Percentiles rank a stretch among this genome's conserved stretches.
phyloP scores from a whole-genome alignment of 345 rosid species.

The Melaleuca quinquenervia region DNA sequence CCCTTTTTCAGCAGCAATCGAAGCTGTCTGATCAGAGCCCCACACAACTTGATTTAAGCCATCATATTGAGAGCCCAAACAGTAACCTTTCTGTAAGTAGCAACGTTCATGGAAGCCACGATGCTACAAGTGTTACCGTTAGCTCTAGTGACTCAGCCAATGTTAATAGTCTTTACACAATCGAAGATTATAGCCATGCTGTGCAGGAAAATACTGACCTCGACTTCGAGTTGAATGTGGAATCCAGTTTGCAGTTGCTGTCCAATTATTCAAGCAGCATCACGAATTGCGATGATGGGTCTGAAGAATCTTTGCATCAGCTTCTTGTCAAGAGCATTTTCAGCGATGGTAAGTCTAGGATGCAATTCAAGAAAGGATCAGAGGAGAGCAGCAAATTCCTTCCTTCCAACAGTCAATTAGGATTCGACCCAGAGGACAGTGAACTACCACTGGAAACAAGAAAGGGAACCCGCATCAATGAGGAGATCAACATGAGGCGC shows the following conservation, averaged over 20 bases:
- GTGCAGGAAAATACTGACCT: background rate
- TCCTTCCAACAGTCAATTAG: conserved; percentile 35
- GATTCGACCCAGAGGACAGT: conserved; percentile 19
- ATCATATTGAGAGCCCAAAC: conserved; percentile 11
- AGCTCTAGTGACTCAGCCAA: conserved; percentile 7
- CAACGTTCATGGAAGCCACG: conserved; percentile 4
- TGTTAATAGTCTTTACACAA: background rate
- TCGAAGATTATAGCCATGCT: background rate
- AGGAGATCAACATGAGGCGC: background rate
- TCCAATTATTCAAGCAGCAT: background rate
- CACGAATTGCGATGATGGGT: background rate
- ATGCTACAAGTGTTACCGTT: background rate
- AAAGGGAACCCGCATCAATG: conserved; percentile 6
- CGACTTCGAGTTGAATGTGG: background rate
- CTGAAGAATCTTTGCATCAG: background rate
- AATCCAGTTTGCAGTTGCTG: background rate
- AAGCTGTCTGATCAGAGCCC: background rate
- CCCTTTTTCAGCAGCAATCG: conserved; percentile 30
- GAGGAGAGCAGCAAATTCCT: conserved; percentile 86
- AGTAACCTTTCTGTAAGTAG: conserved; percentile 12
- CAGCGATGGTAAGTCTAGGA: conserved; percentile 13
- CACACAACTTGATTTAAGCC: background rate
- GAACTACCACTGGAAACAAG: background rate
- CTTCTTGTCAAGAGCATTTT: background rate
- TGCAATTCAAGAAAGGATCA: conserved; percentile 57